Percentiles rank a stretch among this genome's conserved stretches.
Evolutionary conservation across 2,329 filamentous ascomycete genomes (phyloP).

Genomic region (Bipolaris victoriae): DNA sequence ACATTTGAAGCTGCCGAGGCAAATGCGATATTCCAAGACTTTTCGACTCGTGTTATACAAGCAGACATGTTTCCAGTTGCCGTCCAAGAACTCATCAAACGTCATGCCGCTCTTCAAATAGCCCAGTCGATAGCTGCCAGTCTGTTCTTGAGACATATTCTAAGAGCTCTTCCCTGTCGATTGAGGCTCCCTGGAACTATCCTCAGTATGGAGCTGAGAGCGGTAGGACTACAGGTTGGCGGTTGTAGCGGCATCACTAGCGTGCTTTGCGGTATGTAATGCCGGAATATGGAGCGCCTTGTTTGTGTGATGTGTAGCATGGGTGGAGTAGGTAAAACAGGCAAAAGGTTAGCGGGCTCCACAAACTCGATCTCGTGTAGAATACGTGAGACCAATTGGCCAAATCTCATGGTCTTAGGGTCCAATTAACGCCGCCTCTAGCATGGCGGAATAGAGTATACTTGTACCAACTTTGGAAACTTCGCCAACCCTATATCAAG

Average conservation of each 20-base stretch:
- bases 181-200: conserved; percentile 7
- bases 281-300: neutral
- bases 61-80: conserved; percentile 23
- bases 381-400: neutral
- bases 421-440: neutral
- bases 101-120: conserved; percentile 24
- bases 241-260: conserved; percentile 10
- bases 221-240: conserved; percentile 17
- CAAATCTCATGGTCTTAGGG: neutral
- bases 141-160: conserved; percentile 3
- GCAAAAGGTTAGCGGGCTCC: neutral
- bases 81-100: conserved; percentile 14
- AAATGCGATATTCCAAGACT: neutral
- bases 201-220: conserved; percentile 4
- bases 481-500: neutral
- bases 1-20: conserved; percentile 1
- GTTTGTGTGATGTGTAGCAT: conserved; percentile 4
- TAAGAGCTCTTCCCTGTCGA: conserved; percentile 13
- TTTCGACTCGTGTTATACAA: neutral
- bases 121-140: conserved; percentile 8
- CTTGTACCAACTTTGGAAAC: neutral
- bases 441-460: neutral
- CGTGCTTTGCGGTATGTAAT: neutral
- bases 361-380: neutral
- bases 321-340: neutral